Conservation (phyloP, 106 monocot species). For the Gastrodia elata region DNA sequence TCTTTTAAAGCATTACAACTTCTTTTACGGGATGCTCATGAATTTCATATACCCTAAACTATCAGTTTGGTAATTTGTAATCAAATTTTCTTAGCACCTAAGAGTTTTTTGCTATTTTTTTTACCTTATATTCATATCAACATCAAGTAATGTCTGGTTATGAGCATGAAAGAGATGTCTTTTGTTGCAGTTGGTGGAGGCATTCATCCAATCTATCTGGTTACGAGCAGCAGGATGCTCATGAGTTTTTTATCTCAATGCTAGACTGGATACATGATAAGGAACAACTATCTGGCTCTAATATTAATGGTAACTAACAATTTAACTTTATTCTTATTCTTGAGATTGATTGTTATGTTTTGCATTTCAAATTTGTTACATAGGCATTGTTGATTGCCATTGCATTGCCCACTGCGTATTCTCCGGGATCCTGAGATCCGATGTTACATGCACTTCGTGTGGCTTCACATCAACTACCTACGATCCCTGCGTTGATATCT, state of each 20-base stretch:
- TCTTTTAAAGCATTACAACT: too few relatives aligned
- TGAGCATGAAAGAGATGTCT: not conserved
- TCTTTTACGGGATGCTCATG: too few relatives aligned
- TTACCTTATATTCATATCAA: not conserved
- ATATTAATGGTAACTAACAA: constrained; percentile 25
- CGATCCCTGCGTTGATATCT: constrained; percentile 62
- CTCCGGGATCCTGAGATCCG: constrained; percentile 45
- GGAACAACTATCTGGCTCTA: constrained; percentile 27
- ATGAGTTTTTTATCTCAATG: constrained; percentile 64
- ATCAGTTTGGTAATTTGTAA: not conserved
- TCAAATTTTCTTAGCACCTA: not conserved
- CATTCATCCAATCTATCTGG: constrained; percentile 49
- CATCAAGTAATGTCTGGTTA: too few relatives aligned
- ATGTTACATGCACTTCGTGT: constrained; percentile 54
- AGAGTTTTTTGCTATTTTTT: not conserved
- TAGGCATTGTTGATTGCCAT: constrained; percentile 50
- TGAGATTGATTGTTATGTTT: not conserved
- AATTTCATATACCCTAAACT: too few relatives aligned
- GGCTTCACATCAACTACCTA: constrained; percentile 70
- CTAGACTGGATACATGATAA: constrained; percentile 68
- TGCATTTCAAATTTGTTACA: not conserved
- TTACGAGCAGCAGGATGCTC: constrained; percentile 73
- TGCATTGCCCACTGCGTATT: constrained; percentile 68
- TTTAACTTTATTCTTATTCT: not conserved
- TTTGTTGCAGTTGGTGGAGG: constrained; percentile 63